A percentile compares a stretch with the other conserved stretches of the same genome.
These are phyloP conservation scores for Nitzschia palea DNA, from an alignment of 108 stramenopile species.

Conservation along the genomic window DNA sequence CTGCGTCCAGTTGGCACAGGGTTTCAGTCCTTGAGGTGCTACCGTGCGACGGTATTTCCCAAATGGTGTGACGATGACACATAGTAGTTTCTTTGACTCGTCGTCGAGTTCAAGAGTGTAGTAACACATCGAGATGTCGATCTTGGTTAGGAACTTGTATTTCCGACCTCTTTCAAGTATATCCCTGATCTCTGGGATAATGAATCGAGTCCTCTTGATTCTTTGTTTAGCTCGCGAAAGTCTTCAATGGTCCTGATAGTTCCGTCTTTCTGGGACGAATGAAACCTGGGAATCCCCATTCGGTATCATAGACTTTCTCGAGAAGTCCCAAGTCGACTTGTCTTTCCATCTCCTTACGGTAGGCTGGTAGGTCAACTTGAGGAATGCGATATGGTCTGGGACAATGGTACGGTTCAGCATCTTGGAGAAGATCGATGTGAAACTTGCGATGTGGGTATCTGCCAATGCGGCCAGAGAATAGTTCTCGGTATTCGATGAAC, in stretches of 20 bases:
- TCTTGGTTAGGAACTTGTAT: slow-evolving; percentile 30
- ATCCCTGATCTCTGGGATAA: slow-evolving; percentile 42
- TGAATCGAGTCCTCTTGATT: not conserved
- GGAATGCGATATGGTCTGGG: slow-evolving; percentile 25
- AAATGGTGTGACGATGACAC: slow-evolving; percentile 35
- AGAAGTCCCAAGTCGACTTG: slow-evolving; percentile 25
- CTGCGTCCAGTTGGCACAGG: slow-evolving; percentile 33
- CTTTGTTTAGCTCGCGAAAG: slow-evolving; percentile 35
- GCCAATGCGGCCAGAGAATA: slow-evolving; percentile 24
- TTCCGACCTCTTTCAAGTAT: slow-evolving; percentile 24
- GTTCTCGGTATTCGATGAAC: not conserved
- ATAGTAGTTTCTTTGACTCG: slow-evolving; percentile 16
- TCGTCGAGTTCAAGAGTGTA: slow-evolving; percentile 22
- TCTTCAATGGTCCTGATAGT: slow-evolving; percentile 33
- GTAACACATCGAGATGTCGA: slow-evolving; percentile 31
- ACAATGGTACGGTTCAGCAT: slow-evolving; percentile 29
- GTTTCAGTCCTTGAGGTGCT: slow-evolving; percentile 24
- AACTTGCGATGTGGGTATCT: not conserved
- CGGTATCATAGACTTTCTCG: not conserved
- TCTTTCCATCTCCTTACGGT: slow-evolving; percentile 27
- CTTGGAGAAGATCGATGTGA: slow-evolving; percentile 30
- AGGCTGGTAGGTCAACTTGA: slow-evolving; percentile 5
- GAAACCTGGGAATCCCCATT: slow-evolving; percentile 31
- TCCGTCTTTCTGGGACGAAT: slow-evolving; percentile 38
- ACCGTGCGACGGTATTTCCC: slow-evolving; percentile 24